Evolutionary conservation across 352 stramenopile genomes (phyloP), one percentile per base, ranked within the genome.

Genomic region (Pythium coloratum): DNA sequence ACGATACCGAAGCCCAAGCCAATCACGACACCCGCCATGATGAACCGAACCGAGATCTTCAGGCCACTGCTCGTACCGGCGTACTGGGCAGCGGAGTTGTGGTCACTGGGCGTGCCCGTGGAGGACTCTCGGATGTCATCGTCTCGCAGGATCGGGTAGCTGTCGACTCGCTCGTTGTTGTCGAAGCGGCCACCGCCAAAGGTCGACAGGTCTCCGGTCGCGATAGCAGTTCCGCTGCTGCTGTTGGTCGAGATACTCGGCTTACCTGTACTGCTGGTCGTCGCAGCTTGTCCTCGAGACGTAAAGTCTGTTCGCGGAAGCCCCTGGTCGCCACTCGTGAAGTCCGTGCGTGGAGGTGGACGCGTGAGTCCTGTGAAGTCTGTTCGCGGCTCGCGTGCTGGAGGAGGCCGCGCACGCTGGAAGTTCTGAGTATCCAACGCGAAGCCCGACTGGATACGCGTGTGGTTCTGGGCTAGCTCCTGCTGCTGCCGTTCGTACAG

Each of bases 1-100:
- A 88, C 14, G 20, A 91, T 67, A 28, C 84, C 80, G 0, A 90
- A 57, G 0, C 40, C 76, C 10, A 90, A 51, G 0, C 82, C 84
- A 6, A 84, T 13, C 0, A 78, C 28, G 26, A 82, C 70, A 12
- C 82, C 78, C 3, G 86, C 56, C 49, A 89, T 72, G 34, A 84
- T 82, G 76, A 78, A 80, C 33, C 60, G 50, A 6, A 87, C 69
- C 16, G 80, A 88, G 54, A 90, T 66, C 38, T 74, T 76, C 34
- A 81, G 66, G 9, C 69, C 72, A 36, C 72, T 83, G 58, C 75
- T 70, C 51, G 73, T 71, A 28, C 76, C 77, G 40, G 72, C 77
- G 66, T 81, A 83, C 57, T 82, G 69, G 4, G 57, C 57, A 8
- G 42, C 32, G 1, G 40, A 9, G 54, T 58, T 34, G 33, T 57